These are phyloP conservation scores for Casuarina equisetifolia DNA, from an alignment of 306 rosid genomes.

Conservation along the genomic window DNA sequence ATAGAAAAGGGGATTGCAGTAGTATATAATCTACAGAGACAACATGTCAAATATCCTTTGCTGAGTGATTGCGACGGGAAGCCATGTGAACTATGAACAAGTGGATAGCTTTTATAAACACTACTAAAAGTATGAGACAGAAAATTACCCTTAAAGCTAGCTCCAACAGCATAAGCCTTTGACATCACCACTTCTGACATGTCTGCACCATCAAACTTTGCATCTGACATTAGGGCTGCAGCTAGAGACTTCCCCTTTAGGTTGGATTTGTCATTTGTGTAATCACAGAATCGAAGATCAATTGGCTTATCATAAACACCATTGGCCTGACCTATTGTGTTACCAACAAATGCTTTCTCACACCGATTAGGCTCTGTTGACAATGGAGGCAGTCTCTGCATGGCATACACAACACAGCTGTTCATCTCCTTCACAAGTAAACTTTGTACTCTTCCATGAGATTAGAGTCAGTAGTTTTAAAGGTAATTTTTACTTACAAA, in stretches of 20 bases:
- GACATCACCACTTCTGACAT: constrained; percentile 97
- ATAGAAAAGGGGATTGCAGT: neutral
- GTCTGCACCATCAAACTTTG: constrained; percentile 98
- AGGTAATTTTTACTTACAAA: neutral
- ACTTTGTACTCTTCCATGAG: constrained; percentile 15
- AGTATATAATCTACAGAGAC: neutral
- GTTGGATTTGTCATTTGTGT: constrained; percentile 72
- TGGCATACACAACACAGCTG: constrained; percentile 22
- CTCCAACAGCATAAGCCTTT: constrained; percentile 88
- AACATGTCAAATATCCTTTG: neutral
- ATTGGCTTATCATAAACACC: constrained; percentile 93
- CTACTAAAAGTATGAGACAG: constrained; percentile 8
- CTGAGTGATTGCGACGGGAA: constrained; percentile 2
- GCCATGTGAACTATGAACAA: neutral
- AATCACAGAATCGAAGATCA: constrained; percentile 91
- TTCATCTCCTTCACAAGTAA: constrained; percentile 13
- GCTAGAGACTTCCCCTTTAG: constrained; percentile 87
- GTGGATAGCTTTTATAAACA: neutral
- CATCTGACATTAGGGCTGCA: constrained; percentile 95
- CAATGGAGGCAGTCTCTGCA: constrained; percentile 92
- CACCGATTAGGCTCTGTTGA: constrained; percentile 88
- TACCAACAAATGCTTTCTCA: constrained; percentile 85
- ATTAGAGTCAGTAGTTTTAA: constrained; percentile 11
- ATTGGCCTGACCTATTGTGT: constrained; percentile 94
- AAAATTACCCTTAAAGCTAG: constrained; percentile 78